Evolutionary conservation across 2,329 filamentous ascomycete genomes (phyloP).

Genomic region (Aureobasidium sp.): DNA sequence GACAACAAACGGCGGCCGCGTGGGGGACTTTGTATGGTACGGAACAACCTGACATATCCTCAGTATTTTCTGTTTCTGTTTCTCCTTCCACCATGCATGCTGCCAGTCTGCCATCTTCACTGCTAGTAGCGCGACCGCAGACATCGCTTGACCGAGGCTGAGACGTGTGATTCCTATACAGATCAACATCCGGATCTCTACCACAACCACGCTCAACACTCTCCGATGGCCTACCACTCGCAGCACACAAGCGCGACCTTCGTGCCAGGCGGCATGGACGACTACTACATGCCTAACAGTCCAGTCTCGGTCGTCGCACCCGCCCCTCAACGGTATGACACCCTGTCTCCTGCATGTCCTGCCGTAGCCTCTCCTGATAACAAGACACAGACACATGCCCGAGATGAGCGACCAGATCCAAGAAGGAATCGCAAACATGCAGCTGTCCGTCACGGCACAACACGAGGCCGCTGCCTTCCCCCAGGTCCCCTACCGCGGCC

Average conservation of each 20-base stretch:
- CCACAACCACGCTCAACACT: neutral
- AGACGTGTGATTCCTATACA: neutral
- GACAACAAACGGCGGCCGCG: neutral
- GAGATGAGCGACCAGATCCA: constrained; percentile 97
- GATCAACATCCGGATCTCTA: neutral
- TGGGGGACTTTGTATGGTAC: constrained; percentile 3
- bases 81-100: neutral
- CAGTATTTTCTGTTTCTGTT: neutral
- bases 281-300: constrained; percentile 55
- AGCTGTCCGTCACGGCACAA: constrained; percentile 39
- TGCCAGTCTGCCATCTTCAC: neutral
- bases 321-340: constrained; percentile 58
- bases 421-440: constrained; percentile 84
- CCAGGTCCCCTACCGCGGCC: constrained; percentile 66
- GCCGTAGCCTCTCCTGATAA: neutral
- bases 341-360: neutral
- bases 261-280: constrained; percentile 59
- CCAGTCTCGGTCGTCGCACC: constrained; percentile 60
- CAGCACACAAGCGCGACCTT: constrained; percentile 48
- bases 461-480: constrained; percentile 52
- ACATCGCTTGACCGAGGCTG: constrained; percentile 4
- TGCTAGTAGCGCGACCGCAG: neutral
- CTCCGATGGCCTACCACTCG: constrained; percentile 2
- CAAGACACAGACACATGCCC: constrained; percentile 68
- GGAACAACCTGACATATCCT: neutral